A percentile compares a stretch with the other conserved stretches of the same genome.
Evolutionary conservation across 495 filamentous ascomycete genomes (phyloP).

Genomic region (Amorphotheca resinae): DNA sequence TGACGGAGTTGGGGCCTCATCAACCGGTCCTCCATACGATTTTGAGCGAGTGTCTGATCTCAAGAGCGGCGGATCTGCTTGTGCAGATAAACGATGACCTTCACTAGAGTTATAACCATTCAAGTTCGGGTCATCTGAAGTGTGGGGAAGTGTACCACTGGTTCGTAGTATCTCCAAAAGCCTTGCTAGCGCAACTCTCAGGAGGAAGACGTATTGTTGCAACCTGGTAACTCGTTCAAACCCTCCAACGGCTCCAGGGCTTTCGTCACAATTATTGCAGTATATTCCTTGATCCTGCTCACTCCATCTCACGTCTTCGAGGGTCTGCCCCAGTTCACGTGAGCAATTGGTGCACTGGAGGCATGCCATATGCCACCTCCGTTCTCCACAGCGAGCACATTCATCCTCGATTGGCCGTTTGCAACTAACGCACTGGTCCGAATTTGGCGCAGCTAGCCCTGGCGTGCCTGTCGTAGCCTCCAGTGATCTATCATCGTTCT

Average conservation of each 20-base stretch:
- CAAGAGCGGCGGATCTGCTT: constrained; percentile 36
- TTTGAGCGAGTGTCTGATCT: constrained; percentile 58
- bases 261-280: constrained; percentile 55
- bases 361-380: constrained; percentile 75
- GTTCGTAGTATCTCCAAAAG: constrained; percentile 75
- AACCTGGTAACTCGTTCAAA: constrained; percentile 65
- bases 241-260: constrained; percentile 36
- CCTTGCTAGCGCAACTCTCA: constrained; percentile 83
- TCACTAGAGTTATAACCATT: constrained; percentile 55
- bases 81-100: constrained; percentile 38
- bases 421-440: constrained; percentile 71
- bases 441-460: constrained; percentile 60
- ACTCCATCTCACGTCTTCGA: constrained; percentile 54
- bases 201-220: constrained; percentile 85
- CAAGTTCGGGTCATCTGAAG: constrained; percentile 64
- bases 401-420: constrained; percentile 87
- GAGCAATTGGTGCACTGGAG: constrained; percentile 64
- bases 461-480: constrained; percentile 63
- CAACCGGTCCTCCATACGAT: constrained; percentile 51
- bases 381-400: constrained; percentile 58
- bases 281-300: constrained; percentile 49
- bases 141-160: constrained; percentile 65
- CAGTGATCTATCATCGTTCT: constrained; percentile 57
- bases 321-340: constrained; percentile 50
- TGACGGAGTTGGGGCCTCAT: constrained; percentile 47